Percentiles rank a stretch among this genome's conserved stretches.
These are phyloP conservation scores for Cenchrus fungigraminus DNA, from an alignment of 176 grass and related monocot genomes.

Conservation along the genomic window DNA sequence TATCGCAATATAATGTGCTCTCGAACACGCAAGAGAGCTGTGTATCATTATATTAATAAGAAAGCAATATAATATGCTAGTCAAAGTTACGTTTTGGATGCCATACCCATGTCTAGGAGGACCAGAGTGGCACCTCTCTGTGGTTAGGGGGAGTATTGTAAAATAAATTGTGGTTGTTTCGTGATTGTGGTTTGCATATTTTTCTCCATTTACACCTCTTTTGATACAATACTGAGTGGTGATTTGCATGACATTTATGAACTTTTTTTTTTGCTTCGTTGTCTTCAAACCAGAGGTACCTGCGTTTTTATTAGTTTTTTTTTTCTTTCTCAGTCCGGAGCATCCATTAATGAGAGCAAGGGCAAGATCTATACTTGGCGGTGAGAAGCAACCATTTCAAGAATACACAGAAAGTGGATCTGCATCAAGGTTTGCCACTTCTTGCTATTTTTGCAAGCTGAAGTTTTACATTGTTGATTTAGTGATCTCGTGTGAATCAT, in stretches of 20 bases:
- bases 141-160: neutral
- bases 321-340: constrained; percentile 74
- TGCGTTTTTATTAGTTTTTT: constrained; percentile 15
- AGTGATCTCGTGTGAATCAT: neutral
- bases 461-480: constrained; percentile 23
- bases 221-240: constrained; percentile 20
- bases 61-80: neutral
- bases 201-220: constrained; percentile 28
- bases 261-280: constrained; percentile 37
- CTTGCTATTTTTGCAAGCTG: neutral
- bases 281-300: neutral
- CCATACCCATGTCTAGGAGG: neutral
- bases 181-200: constrained; percentile 24
- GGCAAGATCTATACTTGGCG: constrained; percentile 93
- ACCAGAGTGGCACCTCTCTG: neutral
- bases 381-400: constrained; percentile 71
- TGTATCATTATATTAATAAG: no score
- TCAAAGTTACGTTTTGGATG: neutral
- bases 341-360: constrained; percentile 78
- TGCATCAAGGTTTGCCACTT: constrained; percentile 72
- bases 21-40: no score
- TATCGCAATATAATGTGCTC: neutral
- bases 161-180: constrained; percentile 2
- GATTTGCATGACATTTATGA: constrained; percentile 13
- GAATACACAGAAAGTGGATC: constrained; percentile 78